A percentile compares a stretch with the other conserved stretches of the same genome.
These are phyloP conservation scores for Sphagnum fallax DNA, from an alignment of 228 moss, liverwort and hornwort species.

Conservation along the genomic window DNA sequence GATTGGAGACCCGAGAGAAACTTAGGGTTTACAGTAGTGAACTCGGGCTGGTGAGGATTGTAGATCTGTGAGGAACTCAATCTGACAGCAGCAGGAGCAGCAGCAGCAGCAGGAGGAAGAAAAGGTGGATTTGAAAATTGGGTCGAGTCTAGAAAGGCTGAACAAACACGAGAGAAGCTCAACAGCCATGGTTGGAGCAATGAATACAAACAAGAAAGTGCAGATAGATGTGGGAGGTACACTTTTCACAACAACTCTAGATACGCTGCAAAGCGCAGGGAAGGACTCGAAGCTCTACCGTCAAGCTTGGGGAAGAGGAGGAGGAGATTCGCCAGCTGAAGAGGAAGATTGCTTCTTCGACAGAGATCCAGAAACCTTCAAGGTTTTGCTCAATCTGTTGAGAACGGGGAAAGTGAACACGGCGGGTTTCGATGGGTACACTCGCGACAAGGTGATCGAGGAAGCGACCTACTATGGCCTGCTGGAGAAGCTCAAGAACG, in stretches of 20 bases:
- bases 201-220: constrained; percentile 51
- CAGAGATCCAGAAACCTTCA: constrained; percentile 63
- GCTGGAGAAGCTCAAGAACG: constrained; percentile 15
- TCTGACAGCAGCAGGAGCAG: too few species aligned
- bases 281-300: constrained; percentile 30
- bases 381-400: constrained; percentile 35
- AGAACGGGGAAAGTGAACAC: constrained; percentile 49
- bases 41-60: too few species aligned
- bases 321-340: constrained; percentile 7
- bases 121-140: too few species aligned
- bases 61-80: too few species aligned
- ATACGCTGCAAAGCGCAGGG: constrained; percentile 45
- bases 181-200: background rate
- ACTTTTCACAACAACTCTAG: constrained; percentile 52
- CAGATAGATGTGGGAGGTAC: constrained; percentile 71
- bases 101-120: too few species aligned
- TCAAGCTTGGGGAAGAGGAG: background rate
- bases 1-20: too few species aligned
- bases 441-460: constrained; percentile 40
- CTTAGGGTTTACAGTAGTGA: too few species aligned
- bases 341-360: constrained; percentile 59
- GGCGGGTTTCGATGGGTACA: constrained; percentile 14
- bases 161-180: too few species aligned
- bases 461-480: constrained; percentile 71
- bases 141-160: too few species aligned